phyloP scores from a whole-genome alignment of 148 eudicot species.

The Diospyros lotus region DNA sequence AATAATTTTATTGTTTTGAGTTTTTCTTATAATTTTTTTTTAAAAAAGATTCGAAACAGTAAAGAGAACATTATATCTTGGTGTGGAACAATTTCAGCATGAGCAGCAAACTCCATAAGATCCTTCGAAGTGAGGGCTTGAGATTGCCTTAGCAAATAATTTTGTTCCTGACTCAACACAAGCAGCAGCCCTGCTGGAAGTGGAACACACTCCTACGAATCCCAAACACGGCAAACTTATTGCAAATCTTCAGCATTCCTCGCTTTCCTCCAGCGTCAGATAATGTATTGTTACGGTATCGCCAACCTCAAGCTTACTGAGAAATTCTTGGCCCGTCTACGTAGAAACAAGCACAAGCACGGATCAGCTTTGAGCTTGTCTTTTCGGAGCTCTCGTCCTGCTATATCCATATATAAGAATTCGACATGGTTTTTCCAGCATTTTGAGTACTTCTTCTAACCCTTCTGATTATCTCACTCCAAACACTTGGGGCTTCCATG shows the following conservation, averaged over 20 bases:
- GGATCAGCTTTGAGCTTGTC: conserved; percentile 42
- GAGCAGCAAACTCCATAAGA: conserved; percentile 45
- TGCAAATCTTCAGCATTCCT: conserved; percentile 27
- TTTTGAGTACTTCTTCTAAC: conserved; percentile 41
- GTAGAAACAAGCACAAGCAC: conserved; percentile 31
- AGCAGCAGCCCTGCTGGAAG: conserved; percentile 12
- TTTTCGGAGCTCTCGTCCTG: conserved; percentile 59
- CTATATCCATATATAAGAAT: conserved; percentile 55
- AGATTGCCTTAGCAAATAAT: conserved; percentile 27
- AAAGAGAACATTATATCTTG: neutral
- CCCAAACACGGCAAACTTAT: conserved; percentile 36
- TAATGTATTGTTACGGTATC: conserved; percentile 39
- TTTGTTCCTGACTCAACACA: conserved; percentile 34
- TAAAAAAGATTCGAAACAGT: conserved; percentile 50
- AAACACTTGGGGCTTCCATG: conserved; percentile 45
- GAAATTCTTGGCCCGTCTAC: conserved; percentile 36
- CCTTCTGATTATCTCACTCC: conserved; percentile 52
- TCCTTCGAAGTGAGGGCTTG: conserved; percentile 62
- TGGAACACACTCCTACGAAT: conserved; percentile 34
- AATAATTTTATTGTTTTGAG: conserved; percentile 23
- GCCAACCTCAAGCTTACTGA: conserved; percentile 32
- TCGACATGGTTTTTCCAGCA: conserved; percentile 54
- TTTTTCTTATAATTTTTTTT: conserved; percentile 10
- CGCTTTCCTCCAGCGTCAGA: conserved; percentile 47
- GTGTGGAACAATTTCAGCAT: conserved; percentile 29